Evolutionary conservation across 768 basidiomycete genomes (phyloP), one percentile per base, ranked within the genome.

Genomic region (Amanita pseudoporphyria): DNA sequence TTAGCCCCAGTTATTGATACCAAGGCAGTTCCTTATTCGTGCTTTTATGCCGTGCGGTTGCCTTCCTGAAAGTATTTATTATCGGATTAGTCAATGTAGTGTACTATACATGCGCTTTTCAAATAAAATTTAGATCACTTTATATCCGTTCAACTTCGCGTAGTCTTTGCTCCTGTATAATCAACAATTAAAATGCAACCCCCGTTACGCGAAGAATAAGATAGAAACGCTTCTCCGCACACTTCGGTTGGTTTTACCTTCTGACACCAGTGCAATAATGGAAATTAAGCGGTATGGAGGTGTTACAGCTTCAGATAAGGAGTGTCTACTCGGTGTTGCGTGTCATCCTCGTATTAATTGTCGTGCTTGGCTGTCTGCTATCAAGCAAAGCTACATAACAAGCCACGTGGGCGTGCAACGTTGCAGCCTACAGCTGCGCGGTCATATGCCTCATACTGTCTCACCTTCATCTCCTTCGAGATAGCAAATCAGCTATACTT

Each of bases 51-150:
- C 47, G 21, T 49, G 37, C 47, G 38, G 37, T 48, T 22, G n/a
- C 38, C 47, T 19, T 28, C 7, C 19, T 26, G 46, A 36, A 37
- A 38, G 13, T 49, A 49, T 39, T 49, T 50, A 50, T 49, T 31
- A 22, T 21, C 24, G 40, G 30, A 18, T 48, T 40, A 48, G 13
- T 26, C 49, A 50, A 33, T 50, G 40, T 50, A 50, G 31, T 50
- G 49, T 50, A 50, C 21, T 31, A 50, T 50, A 47, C 49, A 50
- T 42, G 32, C 49, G 28, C 36, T 6, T 31, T 41, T 14, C 40
- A 43, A 49, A 49, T 31, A 40, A 41, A 22, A 22, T 47, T 36
- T 47, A 47, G 33, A 47, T 38, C 21, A 22, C 37, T 26, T 10
- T 28, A 21, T 32, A 22, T 22, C 21, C 22, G 12, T 14, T 41